phyloP scores from a whole-genome alignment of 768 basidiomycete genomes.

The Xerocomellus intermedius region DNA sequence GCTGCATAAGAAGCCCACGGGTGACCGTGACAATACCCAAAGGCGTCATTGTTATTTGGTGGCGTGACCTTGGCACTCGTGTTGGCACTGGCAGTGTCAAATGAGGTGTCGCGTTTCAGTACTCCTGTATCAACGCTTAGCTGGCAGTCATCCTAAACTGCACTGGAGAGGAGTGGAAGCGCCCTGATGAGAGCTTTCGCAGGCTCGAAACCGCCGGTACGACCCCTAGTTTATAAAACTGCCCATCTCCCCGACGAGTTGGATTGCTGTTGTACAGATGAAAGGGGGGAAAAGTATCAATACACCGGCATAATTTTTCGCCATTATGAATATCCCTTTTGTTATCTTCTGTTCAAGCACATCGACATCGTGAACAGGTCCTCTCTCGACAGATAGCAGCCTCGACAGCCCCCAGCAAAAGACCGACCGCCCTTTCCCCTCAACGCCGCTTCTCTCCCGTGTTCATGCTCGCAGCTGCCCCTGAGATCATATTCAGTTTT shows the following conservation, averaged over 20 bases:
- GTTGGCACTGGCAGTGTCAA: too few species aligned
- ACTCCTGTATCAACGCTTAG: too few species aligned
- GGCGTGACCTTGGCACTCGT: too few species aligned
- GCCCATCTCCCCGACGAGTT: background rate
- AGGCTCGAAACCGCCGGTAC: too few species aligned
- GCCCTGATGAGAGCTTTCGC: too few species aligned
- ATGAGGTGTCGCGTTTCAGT: too few species aligned
- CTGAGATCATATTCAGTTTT: slow-evolving; percentile 2
- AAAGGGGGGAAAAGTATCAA: slow-evolving; percentile 22
- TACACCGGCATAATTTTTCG: slow-evolving; percentile 18
- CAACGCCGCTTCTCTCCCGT: slow-evolving; percentile 26
- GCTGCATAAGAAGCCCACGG: too few species aligned
- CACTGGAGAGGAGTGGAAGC: too few species aligned
- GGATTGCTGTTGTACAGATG: slow-evolving; percentile 10
- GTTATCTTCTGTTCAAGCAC: background rate
- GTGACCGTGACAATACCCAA: too few species aligned
- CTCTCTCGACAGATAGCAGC: background rate
- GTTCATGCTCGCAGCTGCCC: slow-evolving; percentile 10
- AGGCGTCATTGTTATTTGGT: too few species aligned
- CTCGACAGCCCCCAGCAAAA: background rate
- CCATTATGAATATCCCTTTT: background rate
- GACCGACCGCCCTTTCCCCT: background rate
- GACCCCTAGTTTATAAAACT: background rate
- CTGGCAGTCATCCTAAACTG: too few species aligned
- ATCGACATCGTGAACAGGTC: background rate